Conservation (phyloP, 2,329 filamentous ascomycete genomes). For the Scedosporium minutisporum region DNA sequence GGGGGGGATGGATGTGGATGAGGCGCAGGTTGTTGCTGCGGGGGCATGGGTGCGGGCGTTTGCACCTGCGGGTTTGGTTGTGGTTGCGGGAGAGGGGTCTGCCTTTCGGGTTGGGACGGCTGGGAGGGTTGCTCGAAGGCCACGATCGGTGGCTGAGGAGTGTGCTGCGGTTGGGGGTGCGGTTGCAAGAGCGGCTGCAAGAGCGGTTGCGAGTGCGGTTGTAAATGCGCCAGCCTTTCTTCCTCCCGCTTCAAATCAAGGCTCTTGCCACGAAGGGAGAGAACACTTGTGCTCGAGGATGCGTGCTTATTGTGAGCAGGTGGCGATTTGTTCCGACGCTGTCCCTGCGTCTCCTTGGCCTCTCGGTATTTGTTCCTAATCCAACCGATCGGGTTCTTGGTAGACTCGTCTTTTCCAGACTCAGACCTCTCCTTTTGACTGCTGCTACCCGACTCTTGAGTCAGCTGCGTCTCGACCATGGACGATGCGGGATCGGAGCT, state of each 20-base stretch:
- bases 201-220: too few species aligned
- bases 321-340: slow-evolving; percentile 47
- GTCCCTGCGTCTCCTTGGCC: slow-evolving; percentile 46
- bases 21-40: background rate
- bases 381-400: slow-evolving; percentile 45
- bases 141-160: background rate
- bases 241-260: slow-evolving; percentile 35
- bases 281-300: slow-evolving; percentile 15
- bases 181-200: too few species aligned
- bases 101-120: background rate
- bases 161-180: background rate
- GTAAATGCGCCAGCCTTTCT: slow-evolving; percentile 8
- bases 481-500: slow-evolving; percentile 34
- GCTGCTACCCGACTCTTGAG: slow-evolving; percentile 21
- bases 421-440: slow-evolving; percentile 22
- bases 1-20: background rate
- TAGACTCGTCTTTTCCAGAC: slow-evolving; percentile 29
- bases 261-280: slow-evolving; percentile 35
- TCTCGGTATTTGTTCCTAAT: slow-evolving; percentile 52
- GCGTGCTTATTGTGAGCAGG: slow-evolving; percentile 17
- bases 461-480: slow-evolving; percentile 27
- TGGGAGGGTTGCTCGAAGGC: background rate
- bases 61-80: slow-evolving; percentile 4
- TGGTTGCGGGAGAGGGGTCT: background rate
- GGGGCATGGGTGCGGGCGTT: background rate